Evolutionary conservation across 2,329 filamentous ascomycete species (phyloP).

Genomic region (Fusarium metavorans): DNA sequence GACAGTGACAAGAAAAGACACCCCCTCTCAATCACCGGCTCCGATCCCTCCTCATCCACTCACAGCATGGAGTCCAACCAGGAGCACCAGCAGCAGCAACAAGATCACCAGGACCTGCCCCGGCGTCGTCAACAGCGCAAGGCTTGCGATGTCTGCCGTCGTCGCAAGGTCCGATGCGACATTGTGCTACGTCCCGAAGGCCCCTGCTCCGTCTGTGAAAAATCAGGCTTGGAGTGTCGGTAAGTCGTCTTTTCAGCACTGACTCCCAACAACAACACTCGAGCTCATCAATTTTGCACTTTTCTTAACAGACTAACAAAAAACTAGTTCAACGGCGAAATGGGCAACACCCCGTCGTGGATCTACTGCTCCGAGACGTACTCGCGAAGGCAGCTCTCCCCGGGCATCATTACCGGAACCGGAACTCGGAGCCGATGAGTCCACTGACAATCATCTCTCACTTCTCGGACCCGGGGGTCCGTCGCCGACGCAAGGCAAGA

Average conservation of each 20-base stretch:
- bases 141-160: constrained; percentile 43
- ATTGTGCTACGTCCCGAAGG: constrained; percentile 31
- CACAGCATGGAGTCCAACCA: constrained; percentile 17
- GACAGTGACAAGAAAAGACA: constrained; percentile 11
- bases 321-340: constrained; percentile 36
- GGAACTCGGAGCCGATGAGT: constrained; percentile 19
- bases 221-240: constrained; percentile 42
- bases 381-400: constrained; percentile 9
- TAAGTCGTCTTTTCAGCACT: constrained; percentile 17
- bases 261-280: neutral
- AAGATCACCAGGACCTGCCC: constrained; percentile 3
- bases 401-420: constrained; percentile 17
- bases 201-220: constrained; percentile 42
- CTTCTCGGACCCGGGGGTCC: constrained; percentile 11
- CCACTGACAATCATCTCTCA: neutral
- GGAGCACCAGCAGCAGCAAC: constrained; percentile 3
- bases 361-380: constrained; percentile 19
- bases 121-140: constrained; percentile 48
- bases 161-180: constrained; percentile 42
- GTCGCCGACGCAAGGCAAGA: constrained; percentile 6
- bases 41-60: constrained; percentile 30
- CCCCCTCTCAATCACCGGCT: constrained; percentile 17
- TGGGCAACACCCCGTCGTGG: constrained; percentile 34
- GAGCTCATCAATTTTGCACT: neutral
- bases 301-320: neutral